Evolutionary conservation across 1,284 basidiomycete genomes (phyloP), one percentile per base, ranked within the genome.

Genomic region (Malassezia equina): DNA sequence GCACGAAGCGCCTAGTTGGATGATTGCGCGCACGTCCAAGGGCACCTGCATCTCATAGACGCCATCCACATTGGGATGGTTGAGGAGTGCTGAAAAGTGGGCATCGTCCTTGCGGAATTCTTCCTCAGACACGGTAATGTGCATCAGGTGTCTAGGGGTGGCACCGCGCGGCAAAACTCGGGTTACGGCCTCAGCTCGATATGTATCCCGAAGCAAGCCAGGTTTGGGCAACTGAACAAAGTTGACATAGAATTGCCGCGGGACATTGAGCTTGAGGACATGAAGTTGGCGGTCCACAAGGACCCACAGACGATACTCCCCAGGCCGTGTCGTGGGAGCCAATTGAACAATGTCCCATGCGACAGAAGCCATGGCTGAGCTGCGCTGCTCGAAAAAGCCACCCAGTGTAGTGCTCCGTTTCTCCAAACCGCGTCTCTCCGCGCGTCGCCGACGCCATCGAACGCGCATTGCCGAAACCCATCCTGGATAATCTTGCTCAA

Each of bases 291-390:
- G 81, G 48, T 90, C 86, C 43, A 90, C 82, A 0, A 84, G 85
- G 4, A 96, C 79, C 94, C 93, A 98, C 45, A 98, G 77, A 13
- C 83, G 82, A 76, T 86, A 96, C 41, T 90, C 85, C 27, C 94
- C 93, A 1, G 86, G 82, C 24, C 82, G 82, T 49, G 80, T 80
- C 47, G 83, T 86, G 0, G 83, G 81, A 19, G 87, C 84, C 60
- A 99, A 84, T 67, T 96, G 93, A 1, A 98, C 79, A 47, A 99
- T 80, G 65, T 98, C 93, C 93, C 94, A 96, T 42, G 84, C 82
- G 21, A 84, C 80, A 27, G 81, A 82, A 7, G 82, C 80, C 62
- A 85, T 82, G 51, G 77, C 77, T 55, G 82, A 77, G 27, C 82
- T 82, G 24, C 82, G 80, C 29, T 84, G 81, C 45, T 82, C 82